These are phyloP conservation scores for Grigorovia humatica DNA, from an alignment of 805 yeast species.

Conservation along the genomic window DNA sequence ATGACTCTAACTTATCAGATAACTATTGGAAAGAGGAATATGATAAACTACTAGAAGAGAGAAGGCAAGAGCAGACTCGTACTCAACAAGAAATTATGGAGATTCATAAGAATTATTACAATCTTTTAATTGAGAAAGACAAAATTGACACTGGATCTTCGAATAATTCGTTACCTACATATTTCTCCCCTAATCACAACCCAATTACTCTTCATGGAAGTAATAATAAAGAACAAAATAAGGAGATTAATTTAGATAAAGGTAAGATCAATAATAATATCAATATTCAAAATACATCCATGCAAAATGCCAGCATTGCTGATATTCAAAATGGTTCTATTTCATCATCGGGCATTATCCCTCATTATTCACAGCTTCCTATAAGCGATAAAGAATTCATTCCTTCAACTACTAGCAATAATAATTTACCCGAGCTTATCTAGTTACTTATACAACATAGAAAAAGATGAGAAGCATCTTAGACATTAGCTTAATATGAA, in stretches of 20 bases:
- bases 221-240: background rate
- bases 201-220: background rate
- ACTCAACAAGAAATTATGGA: slow-evolving; percentile 1
- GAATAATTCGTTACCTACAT: background rate
- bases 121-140: slow-evolving; percentile 4
- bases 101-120: slow-evolving; percentile 5
- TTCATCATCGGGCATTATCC: background rate
- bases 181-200: too few relatives aligned
- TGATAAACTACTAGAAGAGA: background rate
- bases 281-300: background rate
- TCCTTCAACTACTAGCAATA: background rate
- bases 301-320: background rate
- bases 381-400: background rate
- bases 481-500: too few relatives aligned
- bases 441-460: too few relatives aligned
- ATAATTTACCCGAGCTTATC: background rate
- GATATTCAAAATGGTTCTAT: background rate
- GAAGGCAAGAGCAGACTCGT: background rate
- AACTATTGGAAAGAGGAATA: slow-evolving; percentile 5
- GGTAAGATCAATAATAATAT: background rate
- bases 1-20: background rate
- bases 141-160: background rate
- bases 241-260: background rate
- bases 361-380: background rate
- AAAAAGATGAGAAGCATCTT: too few relatives aligned